Conservation (phyloP, 768 basidiomycete species). For the Lactifluus hygrophoroides region DNA sequence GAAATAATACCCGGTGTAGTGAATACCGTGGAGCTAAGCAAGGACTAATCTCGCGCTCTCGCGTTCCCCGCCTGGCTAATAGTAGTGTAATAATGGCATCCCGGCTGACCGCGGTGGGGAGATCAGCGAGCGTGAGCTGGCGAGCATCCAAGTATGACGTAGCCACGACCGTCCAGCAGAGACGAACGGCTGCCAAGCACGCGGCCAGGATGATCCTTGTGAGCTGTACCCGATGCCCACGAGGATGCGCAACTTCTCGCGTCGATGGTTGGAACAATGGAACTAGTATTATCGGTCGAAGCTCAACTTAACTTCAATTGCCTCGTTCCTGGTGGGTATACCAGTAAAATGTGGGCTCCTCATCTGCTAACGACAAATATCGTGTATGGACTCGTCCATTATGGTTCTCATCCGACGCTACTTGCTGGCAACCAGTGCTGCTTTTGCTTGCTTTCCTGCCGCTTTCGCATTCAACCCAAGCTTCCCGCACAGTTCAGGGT, state of each 20-base stretch:
- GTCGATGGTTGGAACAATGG: too few species aligned
- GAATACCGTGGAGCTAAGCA: not conserved
- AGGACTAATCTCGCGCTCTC: not conserved
- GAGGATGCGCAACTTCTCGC: too few species aligned
- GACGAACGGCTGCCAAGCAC: not conserved
- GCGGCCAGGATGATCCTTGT: not conserved
- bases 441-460: not conserved
- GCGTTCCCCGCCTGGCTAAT: not conserved
- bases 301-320: too few species aligned
- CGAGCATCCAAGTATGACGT: not conserved
- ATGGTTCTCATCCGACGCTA: not conserved
- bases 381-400: not conserved
- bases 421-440: not conserved
- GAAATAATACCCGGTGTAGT: not conserved
- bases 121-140: not conserved
- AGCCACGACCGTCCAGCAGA: not conserved
- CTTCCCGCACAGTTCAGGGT: conserved; percentile 67
- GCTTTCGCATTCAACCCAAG: conserved; percentile 34
- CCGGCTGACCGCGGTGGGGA: not conserved
- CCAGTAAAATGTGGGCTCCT: not conserved
- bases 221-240: not conserved
- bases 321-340: too few species aligned
- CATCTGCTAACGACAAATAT: not conserved
- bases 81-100: not conserved
- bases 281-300: too few species aligned